Evolutionary conservation across 2,329 filamentous ascomycete genomes (phyloP).

Genomic region (Aspergillus uvarum): DNA sequence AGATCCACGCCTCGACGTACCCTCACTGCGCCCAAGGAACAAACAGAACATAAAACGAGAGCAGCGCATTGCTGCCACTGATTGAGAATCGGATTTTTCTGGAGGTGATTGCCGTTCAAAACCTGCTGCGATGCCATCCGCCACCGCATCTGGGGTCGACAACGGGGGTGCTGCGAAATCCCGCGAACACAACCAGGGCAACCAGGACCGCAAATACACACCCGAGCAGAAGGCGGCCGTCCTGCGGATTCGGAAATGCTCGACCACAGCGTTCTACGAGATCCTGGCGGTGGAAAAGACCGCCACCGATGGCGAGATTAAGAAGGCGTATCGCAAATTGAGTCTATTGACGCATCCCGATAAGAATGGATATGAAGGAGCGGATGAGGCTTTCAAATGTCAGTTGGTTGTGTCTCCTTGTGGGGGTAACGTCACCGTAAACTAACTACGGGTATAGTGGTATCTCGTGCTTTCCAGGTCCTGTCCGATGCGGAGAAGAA

Average conservation of each 20-base stretch:
- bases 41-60: neutral
- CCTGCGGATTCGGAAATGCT: slow-evolving; percentile 80
- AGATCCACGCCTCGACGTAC: slow-evolving; percentile 1
- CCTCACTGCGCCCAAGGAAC: neutral
- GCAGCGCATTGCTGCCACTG: neutral
- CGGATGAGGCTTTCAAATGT: slow-evolving; percentile 97
- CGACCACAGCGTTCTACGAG: slow-evolving; percentile 88
- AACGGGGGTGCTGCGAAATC: slow-evolving; percentile 45
- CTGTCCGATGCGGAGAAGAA: slow-evolving; percentile 93
- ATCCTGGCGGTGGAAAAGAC: slow-evolving; percentile 75
- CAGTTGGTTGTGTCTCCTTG: slow-evolving; percentile 35
- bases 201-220: slow-evolving; percentile 66
- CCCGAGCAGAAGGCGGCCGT: slow-evolving; percentile 90
- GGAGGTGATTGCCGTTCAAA: neutral
- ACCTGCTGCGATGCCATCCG: slow-evolving; percentile 40
- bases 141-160: slow-evolving; percentile 49
- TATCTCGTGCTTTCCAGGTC: slow-evolving; percentile 88
- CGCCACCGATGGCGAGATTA: slow-evolving; percentile 77
- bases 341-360: slow-evolving; percentile 94
- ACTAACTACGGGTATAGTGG: slow-evolving; percentile 61
- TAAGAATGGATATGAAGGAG: slow-evolving; percentile 94
- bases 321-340: slow-evolving; percentile 95
- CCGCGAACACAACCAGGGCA: slow-evolving; percentile 52
- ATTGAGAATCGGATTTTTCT: neutral
- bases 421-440: slow-evolving; percentile 59